Percentiles rank a stretch among this genome's conserved stretches.
phyloP scores from a whole-genome alignment of 257 asterid species.

The Nicotiana knightiana region DNA sequence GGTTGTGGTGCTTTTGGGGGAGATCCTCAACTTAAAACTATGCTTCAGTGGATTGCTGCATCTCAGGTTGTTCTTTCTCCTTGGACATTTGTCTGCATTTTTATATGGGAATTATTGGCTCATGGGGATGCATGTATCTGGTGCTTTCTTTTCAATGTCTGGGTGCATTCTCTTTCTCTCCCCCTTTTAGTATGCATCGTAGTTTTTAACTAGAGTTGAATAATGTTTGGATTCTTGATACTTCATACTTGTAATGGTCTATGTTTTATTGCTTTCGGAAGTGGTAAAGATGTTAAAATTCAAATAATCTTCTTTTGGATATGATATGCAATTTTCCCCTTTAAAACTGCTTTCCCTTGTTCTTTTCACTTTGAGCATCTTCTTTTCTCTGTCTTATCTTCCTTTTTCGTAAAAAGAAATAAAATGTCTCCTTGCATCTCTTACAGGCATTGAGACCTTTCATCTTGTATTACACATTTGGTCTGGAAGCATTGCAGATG shows the following conservation, averaged over 20 bases:
- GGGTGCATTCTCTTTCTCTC: background rate
- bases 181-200: background rate
- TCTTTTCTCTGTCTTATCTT: background rate
- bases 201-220: background rate
- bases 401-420: background rate
- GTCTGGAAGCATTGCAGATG: constrained; percentile 28
- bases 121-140: background rate
- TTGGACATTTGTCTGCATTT: background rate
- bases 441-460: constrained; percentile 60
- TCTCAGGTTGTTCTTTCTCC: constrained; percentile 46
- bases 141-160: background rate
- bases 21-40: constrained; percentile 78
- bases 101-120: background rate
- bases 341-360: background rate
- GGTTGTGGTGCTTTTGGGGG: constrained; percentile 98
- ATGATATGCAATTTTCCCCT: background rate
- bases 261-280: background rate
- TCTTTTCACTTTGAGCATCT: background rate
- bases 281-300: background rate
- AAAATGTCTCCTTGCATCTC: background rate
- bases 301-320: background rate
- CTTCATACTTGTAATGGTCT: background rate
- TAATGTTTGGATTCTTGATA: background rate
- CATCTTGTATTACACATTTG: constrained; percentile 60
- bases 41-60: constrained; percentile 88